phyloP scores from a whole-genome alignment of 495 filamentous ascomycete genomes.

The Aspergillus heteromorphus region DNA sequence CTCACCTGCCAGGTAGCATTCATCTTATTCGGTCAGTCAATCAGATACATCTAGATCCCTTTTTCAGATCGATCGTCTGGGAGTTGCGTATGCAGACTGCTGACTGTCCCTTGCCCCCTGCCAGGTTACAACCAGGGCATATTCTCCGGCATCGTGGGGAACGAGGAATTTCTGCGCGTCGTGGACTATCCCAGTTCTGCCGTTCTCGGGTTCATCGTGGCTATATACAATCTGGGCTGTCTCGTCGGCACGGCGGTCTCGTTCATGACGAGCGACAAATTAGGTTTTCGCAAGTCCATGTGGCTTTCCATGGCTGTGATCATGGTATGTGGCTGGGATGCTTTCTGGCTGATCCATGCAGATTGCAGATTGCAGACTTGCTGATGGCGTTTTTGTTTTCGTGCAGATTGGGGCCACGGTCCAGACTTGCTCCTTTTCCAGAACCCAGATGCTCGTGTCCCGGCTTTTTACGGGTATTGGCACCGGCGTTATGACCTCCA shows the following conservation, averaged over 20 bases:
- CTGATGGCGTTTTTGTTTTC: conserved; percentile 5
- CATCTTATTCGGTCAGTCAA: conserved; percentile 32
- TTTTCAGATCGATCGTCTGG: too few species aligned
- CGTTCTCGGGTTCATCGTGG: conserved; percentile 41
- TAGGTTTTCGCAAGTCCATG: conserved; percentile 44
- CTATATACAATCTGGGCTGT: conserved; percentile 49
- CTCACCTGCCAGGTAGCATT: conserved; percentile 36
- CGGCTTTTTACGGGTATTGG: conserved; percentile 40
- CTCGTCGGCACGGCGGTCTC: conserved; percentile 35
- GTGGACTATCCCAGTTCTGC: conserved; percentile 36
- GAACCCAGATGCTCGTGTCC: conserved; percentile 41
- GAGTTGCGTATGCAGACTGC: too few species aligned
- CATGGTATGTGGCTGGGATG: conserved; percentile 17
- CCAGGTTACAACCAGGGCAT: conserved; percentile 53
- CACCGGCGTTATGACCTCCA: conserved; percentile 12
- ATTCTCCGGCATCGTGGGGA: conserved; percentile 44
- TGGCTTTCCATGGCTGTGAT: conserved; percentile 34
- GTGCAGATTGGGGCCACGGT: conserved; percentile 41
- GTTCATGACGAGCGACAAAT: conserved; percentile 39
- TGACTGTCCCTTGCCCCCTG: background rate
- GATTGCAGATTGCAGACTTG: too few species aligned
- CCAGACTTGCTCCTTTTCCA: conserved; percentile 36
- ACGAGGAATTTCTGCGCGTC: conserved; percentile 41
- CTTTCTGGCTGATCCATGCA: conserved; percentile 16
- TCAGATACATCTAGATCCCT: too few species aligned